Evolutionary conservation across 441 rosid genomes (phyloP).

Genomic region (Francoa sonchifolia): DNA sequence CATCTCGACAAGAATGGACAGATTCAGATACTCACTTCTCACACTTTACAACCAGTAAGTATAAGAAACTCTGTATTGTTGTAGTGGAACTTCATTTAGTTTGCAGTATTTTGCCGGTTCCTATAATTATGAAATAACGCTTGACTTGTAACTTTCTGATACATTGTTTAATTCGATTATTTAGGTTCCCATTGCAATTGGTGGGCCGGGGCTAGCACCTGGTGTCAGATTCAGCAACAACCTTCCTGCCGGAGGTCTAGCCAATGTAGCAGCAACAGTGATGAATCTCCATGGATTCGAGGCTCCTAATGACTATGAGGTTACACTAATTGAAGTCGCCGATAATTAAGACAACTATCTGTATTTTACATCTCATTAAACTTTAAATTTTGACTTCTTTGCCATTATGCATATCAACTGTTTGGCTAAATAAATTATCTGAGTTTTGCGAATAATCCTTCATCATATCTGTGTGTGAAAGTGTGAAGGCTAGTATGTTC

Average conservation of each 20-base stretch:
- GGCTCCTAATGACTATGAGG: slow-evolving; percentile 78
- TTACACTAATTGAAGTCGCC: slow-evolving; percentile 66
- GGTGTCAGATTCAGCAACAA: slow-evolving; percentile 65
- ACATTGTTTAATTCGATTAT: not conserved
- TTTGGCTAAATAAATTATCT: too few species aligned
- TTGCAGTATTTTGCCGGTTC: not conserved
- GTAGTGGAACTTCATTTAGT: too few species aligned
- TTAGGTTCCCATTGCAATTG: slow-evolving; percentile 90
- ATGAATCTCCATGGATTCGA: slow-evolving; percentile 87
- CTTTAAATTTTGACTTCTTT: slow-evolving; percentile 1
- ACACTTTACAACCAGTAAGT: slow-evolving; percentile 87
- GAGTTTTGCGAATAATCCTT: too few species aligned
- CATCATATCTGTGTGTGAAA: too few species aligned
- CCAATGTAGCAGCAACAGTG: slow-evolving; percentile 93
- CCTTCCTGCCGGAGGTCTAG: slow-evolving; percentile 70
- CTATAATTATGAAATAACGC: too few species aligned
- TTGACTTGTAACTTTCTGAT: not conserved
- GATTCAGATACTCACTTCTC: slow-evolving; percentile 88
- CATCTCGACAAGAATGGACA: slow-evolving; percentile 56
- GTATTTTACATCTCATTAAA: not conserved
- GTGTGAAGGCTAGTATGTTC: too few species aligned
- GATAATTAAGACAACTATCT: slow-evolving; percentile 25
- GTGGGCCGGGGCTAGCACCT: slow-evolving; percentile 75
- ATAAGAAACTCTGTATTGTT: not conserved
- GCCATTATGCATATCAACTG: too few species aligned